Evolutionary conservation across 164 flowering plant genomes (phyloP), one percentile per base, ranked within the genome.

Genomic region (Echeveria elegans): DNA sequence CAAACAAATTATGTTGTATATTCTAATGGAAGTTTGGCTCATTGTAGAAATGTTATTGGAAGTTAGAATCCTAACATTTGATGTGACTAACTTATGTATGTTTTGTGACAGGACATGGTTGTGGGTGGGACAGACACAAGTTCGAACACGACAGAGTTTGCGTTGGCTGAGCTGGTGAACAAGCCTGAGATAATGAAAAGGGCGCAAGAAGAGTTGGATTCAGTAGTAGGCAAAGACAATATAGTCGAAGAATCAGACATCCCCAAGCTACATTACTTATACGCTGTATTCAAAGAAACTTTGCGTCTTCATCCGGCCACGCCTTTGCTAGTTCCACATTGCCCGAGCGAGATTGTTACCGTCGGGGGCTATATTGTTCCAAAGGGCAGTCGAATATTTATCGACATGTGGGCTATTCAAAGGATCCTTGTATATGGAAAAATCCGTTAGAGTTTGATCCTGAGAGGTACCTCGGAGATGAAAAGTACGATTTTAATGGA

Each of bases 181-280:
- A 66, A 76, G 23, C 83, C 83, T 58, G 72, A 74, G 23, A 61
- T 73, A 4, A 47, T 78, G 76, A 66, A 10, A 43, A 74, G 60
- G 58, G 71, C 66, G 0, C 75, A 74, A 18, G 60, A 74, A 56
- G 83, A 81, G 68, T 24, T 81, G 43, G 80, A 76, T 0, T 40
- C 50, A 9, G 76, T 78, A 0, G 71, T 81, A 2, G 83, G 83
- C 50, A 62, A 38, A 68, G 70, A 76, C 68, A 69, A 31, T 68
- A 67, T 67, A 6, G 83, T 81, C 4, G 81, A 78, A 67, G 83
- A 81, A 32, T 53, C 78, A 9, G 77, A 81, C 70, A 69, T 78
- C 18, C 69, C 50, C 26, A 69, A 75, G 23, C 63, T 81, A 0
- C 76, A 74, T 0, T 81, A 81, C 38, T 52, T 81, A 1, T 29